Evolutionary conservation across 306 rosid species (phyloP), one percentile per base, ranked within the genome.

Genomic region (Castanea crenata): DNA sequence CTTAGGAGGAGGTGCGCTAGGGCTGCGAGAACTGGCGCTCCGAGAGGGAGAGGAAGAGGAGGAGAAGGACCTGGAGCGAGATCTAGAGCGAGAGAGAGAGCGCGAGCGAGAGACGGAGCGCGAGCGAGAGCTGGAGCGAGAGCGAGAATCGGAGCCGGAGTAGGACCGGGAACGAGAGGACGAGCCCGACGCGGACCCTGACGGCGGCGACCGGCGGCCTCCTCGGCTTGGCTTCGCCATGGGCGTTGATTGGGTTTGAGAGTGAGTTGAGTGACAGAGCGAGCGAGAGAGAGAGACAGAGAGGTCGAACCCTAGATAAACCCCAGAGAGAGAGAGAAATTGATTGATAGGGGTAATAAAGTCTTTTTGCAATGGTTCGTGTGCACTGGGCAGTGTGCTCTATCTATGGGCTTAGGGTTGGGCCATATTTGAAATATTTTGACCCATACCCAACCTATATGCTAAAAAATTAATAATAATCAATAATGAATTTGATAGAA

Each of bases 151-250:
- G 9, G 97, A 90, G 76, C 88, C 81, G 2, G 97, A 84, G 44
- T 78, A 75, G 14, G 97, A 92, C 44, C 79, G 78, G 6, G 96
- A 89, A 21, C 88, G 91, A 4, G 99, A 94, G 23, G 97, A 92
- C 2, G 93, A 91, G 49, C 82, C 90, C 3, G 98, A 94, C 13
- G 6, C 44, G 68, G 98, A 94, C 51, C 97, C 93, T 2, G 99
- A 87, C 15, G 93, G 96, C 21, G 86, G 89, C 41, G 99, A 89
- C 74, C 99, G 98, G 74, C 96, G 99, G 51, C 81, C 93, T 86
- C 81, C 93, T 86, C 96, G 90, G 83, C 87, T 94, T 16, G 98
- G 97, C 79, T 96, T 96, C 86, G 96, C 94, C 99, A 96, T 96
- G 51, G 71, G 46, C 46, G 11, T 2, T 41, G 46, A 41, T 41